A percentile compares a stretch with the other conserved stretches of the same genome.
phyloP scores from a whole-genome alignment of 345 rosid species.

The Citrus australasica region DNA sequence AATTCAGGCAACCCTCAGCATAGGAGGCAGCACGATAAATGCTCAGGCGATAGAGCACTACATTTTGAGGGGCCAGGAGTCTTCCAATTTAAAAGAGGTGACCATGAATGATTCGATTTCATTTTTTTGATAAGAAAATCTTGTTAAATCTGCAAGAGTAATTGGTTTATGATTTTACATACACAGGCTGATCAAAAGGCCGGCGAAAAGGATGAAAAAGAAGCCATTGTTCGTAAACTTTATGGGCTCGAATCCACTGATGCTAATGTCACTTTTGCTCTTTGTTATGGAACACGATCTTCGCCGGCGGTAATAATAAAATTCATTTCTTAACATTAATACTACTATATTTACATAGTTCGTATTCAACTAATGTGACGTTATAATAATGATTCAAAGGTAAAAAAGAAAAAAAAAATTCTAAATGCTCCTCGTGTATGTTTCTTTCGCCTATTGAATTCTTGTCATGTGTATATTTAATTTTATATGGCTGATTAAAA shows the following conservation, averaged over 20 bases:
- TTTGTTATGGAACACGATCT: constrained; percentile 84
- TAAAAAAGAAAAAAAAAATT: too few species aligned
- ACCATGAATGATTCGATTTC: background rate
- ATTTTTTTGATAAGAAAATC: too few species aligned
- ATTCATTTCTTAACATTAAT: too few species aligned
- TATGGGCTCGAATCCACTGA: constrained; percentile 57
- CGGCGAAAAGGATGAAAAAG: constrained; percentile 52
- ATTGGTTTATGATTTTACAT: background rate
- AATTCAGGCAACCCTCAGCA: constrained; percentile 66
- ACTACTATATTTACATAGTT: too few species aligned
- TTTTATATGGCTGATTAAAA: too few species aligned
- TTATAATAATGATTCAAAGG: too few species aligned
- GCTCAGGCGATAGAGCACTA: constrained; percentile 84
- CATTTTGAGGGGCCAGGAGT: constrained; percentile 54
- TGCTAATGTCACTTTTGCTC: constrained; percentile 80
- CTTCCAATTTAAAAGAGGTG: constrained; percentile 53
- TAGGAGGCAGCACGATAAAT: constrained; percentile 78
- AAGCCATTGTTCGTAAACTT: constrained; percentile 53
- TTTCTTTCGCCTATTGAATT: background rate
- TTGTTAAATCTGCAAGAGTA: background rate
- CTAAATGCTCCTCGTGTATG: too few species aligned
- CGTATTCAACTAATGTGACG: too few species aligned
- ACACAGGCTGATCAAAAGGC: constrained; percentile 27
- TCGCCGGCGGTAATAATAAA: constrained; percentile 68
- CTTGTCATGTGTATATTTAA: background rate